A percentile compares a stretch with the other conserved stretches of the same genome.
Evolutionary conservation across 225 moss, liverwort and hornwort genomes (phyloP).

Genomic region (Marchantia paleacea): DNA sequence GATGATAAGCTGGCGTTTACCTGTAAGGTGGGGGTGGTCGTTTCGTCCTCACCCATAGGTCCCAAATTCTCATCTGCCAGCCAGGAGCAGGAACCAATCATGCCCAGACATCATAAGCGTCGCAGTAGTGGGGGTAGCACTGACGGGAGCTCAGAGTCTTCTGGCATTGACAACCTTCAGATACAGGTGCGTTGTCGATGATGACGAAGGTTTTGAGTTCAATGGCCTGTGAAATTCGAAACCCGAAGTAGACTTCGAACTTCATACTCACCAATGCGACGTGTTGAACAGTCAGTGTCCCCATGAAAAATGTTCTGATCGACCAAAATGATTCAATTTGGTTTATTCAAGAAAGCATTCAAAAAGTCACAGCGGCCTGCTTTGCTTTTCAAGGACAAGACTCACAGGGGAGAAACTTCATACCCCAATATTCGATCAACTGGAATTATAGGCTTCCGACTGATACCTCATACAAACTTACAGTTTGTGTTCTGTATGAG

Average conservation of each 20-base stretch:
- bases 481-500: too few relatives aligned
- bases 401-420: background rate
- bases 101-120: background rate
- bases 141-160: conserved; percentile 19
- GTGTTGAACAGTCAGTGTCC: background rate
- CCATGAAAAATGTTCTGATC: background rate
- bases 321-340: background rate
- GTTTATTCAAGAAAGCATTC: background rate
- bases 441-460: too few relatives aligned
- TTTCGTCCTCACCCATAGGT: conserved; percentile 13
- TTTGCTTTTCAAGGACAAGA: too few relatives aligned
- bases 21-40: conserved; percentile 20
- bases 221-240: background rate
- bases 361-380: background rate
- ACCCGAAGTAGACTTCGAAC: too few relatives aligned
- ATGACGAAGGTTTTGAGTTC: background rate
- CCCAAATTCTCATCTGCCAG: background rate
- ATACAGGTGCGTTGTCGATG: background rate
- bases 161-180: conserved; percentile 5
- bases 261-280: background rate
- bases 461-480: too few relatives aligned
- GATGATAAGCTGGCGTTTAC: conserved; percentile 10
- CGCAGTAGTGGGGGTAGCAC: background rate
- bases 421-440: too few relatives aligned
- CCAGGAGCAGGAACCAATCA: background rate